Conservation (phyloP, 2,329 filamentous ascomycete species). For the Camptophora hylomeconis region DNA sequence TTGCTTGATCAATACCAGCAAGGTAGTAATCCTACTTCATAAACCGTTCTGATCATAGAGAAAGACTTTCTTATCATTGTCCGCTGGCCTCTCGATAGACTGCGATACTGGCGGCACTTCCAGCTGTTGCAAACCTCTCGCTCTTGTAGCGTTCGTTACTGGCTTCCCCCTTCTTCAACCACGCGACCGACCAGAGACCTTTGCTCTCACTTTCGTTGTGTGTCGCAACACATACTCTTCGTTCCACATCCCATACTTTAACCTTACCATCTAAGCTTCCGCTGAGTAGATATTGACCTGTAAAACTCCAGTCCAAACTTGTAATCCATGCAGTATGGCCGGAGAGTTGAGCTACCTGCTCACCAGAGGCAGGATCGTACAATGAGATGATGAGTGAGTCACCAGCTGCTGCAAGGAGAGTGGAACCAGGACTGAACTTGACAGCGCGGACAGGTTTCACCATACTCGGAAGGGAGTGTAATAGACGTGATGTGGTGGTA, state of each 20-base stretch:
- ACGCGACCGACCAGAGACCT: constrained; percentile 69
- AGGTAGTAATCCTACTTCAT: too few relatives aligned
- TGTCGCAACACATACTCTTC: constrained; percentile 74
- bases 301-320: constrained; percentile 82
- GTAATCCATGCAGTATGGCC: constrained; percentile 82
- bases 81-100: constrained; percentile 81
- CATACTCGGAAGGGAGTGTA: constrained; percentile 73
- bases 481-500: constrained; percentile 72
- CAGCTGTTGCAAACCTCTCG: constrained; percentile 66
- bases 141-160: constrained; percentile 25
- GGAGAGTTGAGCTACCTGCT: constrained; percentile 75
- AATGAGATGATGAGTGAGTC: constrained; percentile 80
- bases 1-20: too few relatives aligned
- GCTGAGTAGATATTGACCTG: constrained; percentile 80
- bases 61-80: constrained; percentile 30
- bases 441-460: constrained; percentile 76
- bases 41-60: too few relatives aligned
- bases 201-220: constrained; percentile 74
- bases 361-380: constrained; percentile 84
- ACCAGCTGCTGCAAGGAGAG: constrained; percentile 75
- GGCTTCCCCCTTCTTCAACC: constrained; percentile 57
- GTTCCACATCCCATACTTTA: constrained; percentile 89
- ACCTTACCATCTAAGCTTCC: constrained; percentile 86
- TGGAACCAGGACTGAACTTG: constrained; percentile 75
- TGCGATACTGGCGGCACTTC: constrained; percentile 60